These are phyloP conservation scores for Gelatoporia subvermispora DNA, from an alignment of 768 basidiomycete genomes.

Conservation along the genomic window DNA sequence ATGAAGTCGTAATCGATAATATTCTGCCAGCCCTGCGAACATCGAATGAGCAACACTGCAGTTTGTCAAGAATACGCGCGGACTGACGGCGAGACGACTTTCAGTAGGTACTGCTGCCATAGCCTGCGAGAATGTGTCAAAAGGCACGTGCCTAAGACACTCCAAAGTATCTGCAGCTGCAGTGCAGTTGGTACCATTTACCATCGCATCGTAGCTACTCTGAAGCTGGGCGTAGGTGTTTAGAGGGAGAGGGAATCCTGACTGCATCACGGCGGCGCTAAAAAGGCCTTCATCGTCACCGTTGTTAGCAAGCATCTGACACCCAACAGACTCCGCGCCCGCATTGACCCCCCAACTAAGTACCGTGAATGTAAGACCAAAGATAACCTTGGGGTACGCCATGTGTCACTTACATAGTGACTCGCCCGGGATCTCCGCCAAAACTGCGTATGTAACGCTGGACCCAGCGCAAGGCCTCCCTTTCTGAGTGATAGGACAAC, in stretches of 20 bases:
- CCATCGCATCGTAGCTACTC: conserved; percentile 36
- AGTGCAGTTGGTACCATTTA: conserved; percentile 32
- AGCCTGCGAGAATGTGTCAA: conserved; percentile 22
- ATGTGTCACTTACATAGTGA: conserved; percentile 30
- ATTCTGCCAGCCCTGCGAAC: conserved; percentile 43
- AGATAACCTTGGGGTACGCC: conserved; percentile 4
- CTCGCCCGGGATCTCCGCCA: conserved; percentile 40
- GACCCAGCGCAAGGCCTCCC: conserved; percentile 29
- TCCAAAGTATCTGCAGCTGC: conserved; percentile 31
- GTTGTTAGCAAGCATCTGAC: conserved; percentile 22
- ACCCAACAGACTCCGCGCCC: conserved; percentile 30
- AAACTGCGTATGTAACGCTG: conserved; percentile 33
- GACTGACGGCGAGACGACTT: conserved; percentile 27
- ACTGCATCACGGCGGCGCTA: conserved; percentile 34
- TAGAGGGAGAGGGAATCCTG: conserved; percentile 10
- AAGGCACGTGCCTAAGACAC: conserved; percentile 38
- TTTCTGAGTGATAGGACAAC: neutral
- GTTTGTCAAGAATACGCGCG: conserved; percentile 39
- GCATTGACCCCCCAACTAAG: conserved; percentile 32
- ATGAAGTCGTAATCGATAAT: conserved; percentile 45
- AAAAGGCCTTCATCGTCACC: conserved; percentile 21
- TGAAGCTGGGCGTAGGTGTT: conserved; percentile 18
- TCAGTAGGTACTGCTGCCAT: conserved; percentile 28
- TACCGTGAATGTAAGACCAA: neutral
- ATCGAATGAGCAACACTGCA: conserved; percentile 26